Evolutionary conservation across 192 early-diverging fungal species (phyloP), one percentile per base, ranked within the genome.

Genomic region (Linderina pennispora): DNA sequence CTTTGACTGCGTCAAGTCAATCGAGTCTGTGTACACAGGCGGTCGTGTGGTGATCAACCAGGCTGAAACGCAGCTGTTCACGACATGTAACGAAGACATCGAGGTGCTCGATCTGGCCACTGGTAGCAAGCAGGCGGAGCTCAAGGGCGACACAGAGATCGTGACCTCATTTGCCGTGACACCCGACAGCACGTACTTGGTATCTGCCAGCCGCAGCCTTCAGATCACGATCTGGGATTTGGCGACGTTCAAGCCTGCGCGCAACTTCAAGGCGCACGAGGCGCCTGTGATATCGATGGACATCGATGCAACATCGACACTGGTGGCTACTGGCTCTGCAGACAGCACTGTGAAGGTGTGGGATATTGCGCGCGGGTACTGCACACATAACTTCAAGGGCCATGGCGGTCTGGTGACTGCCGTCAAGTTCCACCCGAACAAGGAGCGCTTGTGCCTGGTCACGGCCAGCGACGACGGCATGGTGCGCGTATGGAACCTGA

Each of bases 281-380:
- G 90, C 93, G 1, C 93, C 91, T 8, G 83, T 97, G 16, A 79
- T 99, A 45, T 77, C 86, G 7, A 95, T 96, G 90, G 89, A 83
- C 37, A 88, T 90, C 53, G 94, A 97, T 59, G 50, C 64, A 10
- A 84, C 92, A 0, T 94, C 93, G 0, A 91, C 93, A 0, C 58
- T 99, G 19, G 89, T 97, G 6, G 97, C 97, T 8, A 97, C 93
- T 2, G 97, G 94, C 26, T 92, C 90, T 11, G 93, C 97, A 1
- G 97, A 99, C 63, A 84, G 82, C 47, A 91, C 88, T 9, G 83
- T 99, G 37, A 90, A 89, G 45, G 88, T 97, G 8, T 99, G 94
- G 94, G 93, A 99, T 64, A 87, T 92, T 48, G 87, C 85, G 41
- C 76, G 81, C 39, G 93, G 90, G 16, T 92, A 79, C 69, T 91